These are phyloP conservation scores for Colletotrichum sp. DNA, from an alignment of 2,329 filamentous ascomycete genomes.

Conservation along the genomic window DNA sequence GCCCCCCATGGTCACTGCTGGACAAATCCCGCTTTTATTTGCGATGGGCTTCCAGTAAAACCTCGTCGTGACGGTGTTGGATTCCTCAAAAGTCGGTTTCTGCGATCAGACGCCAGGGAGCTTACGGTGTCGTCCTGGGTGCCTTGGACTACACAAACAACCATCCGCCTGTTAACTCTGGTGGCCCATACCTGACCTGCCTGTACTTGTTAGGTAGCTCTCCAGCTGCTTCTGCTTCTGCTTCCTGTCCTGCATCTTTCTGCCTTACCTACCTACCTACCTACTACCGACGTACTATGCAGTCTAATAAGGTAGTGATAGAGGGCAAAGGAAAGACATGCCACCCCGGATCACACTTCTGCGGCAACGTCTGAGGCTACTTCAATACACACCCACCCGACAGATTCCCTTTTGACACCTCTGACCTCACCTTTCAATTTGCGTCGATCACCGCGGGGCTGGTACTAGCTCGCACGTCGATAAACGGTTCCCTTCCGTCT, in stretches of 20 bases:
- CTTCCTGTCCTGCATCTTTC: not conserved
- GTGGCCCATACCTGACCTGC: not conserved
- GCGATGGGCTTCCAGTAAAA: conserved; percentile 14
- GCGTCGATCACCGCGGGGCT: conserved; percentile 21
- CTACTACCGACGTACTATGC: not conserved
- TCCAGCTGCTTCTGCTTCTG: not conserved
- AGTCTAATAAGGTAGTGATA: not conserved
- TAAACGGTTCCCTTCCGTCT: conserved; percentile 2
- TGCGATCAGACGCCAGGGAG: conserved; percentile 14
- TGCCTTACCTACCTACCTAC: not conserved
- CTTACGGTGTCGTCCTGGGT: conserved; percentile 10
- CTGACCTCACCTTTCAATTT: conserved; percentile 19
- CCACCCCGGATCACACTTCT: conserved; percentile 19
- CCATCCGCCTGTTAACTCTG: not conserved
- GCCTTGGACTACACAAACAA: conserved; percentile 2
- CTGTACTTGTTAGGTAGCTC: not conserved
- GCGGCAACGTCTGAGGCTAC: conserved; percentile 19
- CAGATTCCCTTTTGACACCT: conserved; percentile 18
- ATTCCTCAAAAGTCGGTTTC: conserved; percentile 18
- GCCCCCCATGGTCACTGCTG: conserved; percentile 4
- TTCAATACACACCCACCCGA: conserved; percentile 17
- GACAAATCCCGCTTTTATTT: conserved; percentile 19
- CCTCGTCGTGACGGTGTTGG: conserved; percentile 1
- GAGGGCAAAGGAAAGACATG: not conserved
- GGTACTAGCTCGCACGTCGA: not conserved